Evolutionary conservation across 148 eudicot species (phyloP).

Genomic region (Vaccinium corymbosum): DNA sequence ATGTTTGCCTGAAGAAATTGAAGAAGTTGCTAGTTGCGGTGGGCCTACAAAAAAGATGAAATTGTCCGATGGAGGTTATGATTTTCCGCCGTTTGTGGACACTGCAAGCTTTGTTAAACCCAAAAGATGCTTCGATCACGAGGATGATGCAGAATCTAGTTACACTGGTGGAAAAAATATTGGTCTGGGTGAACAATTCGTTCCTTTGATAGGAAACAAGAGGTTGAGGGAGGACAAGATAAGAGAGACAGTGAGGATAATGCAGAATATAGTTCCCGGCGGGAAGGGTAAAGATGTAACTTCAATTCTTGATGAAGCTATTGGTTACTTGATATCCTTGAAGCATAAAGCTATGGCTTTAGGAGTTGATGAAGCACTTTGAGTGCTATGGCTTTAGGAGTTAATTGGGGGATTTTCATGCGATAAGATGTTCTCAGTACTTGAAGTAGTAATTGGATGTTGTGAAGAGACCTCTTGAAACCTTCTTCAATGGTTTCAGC

Average conservation of each 20-base stretch:
- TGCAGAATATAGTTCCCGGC: conserved; percentile 65
- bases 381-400: conserved; percentile 13
- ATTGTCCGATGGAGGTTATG: conserved; percentile 29
- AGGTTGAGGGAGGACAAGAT: conserved; percentile 50
- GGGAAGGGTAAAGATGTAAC: conserved; percentile 54
- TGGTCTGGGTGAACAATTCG: conserved; percentile 11
- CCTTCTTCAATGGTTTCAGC: not conserved
- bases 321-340: conserved; percentile 56
- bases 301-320: conserved; percentile 78
- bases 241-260: conserved; percentile 51
- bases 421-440: not conserved
- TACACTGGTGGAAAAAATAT: conserved; percentile 34
- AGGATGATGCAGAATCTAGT: conserved; percentile 72
- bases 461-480: not conserved
- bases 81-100: conserved; percentile 30
- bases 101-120: conserved; percentile 32
- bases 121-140: conserved; percentile 26
- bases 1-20: conserved; percentile 38
- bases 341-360: conserved; percentile 55
- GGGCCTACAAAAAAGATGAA: conserved; percentile 51
- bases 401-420: not conserved
- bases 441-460: not conserved
- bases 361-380: conserved; percentile 44
- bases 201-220: conserved; percentile 36
- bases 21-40: conserved; percentile 65